Evolutionary conservation across 257 asterid species (phyloP).

Genomic region (Nicotiana obtusifolia): DNA sequence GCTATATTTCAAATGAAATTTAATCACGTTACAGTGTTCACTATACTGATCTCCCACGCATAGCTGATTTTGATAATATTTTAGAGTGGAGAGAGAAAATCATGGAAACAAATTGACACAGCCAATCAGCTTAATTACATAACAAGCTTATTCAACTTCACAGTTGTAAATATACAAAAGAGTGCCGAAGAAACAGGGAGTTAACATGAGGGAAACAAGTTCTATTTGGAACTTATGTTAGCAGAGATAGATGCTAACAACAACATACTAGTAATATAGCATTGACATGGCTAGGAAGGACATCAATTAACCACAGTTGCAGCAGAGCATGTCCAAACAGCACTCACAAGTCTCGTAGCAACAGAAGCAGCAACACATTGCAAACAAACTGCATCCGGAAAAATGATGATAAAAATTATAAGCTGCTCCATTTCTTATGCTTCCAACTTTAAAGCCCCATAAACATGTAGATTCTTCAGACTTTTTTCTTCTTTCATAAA

Average conservation of each 20-base stretch:
- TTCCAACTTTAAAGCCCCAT: too few species aligned
- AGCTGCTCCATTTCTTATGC: too few species aligned
- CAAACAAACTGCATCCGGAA: conserved; percentile 20
- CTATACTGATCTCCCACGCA: not conserved
- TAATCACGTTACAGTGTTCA: too few species aligned
- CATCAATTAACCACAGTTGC: conserved; percentile 10
- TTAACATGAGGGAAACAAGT: not conserved
- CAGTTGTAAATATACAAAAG: not conserved
- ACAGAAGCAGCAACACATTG: conserved; percentile 34
- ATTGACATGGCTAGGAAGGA: not conserved
- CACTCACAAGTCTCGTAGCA: conserved; percentile 37
- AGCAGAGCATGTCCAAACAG: conserved; percentile 28
- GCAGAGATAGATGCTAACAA: not conserved
- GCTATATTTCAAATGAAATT: too few species aligned
- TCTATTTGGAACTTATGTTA: not conserved
- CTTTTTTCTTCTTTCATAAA: too few species aligned
- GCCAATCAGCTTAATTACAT: not conserved
- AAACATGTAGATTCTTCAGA: too few species aligned
- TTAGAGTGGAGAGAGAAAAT: too few species aligned
- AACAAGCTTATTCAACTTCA: conserved; percentile 2
- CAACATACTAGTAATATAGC: not conserved
- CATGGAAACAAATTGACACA: too few species aligned
- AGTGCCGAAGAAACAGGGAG: not conserved
- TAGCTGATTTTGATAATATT: not conserved
- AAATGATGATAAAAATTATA: too few species aligned